phyloP scores from a whole-genome alignment of 2,329 filamentous ascomycete genomes.

The Penicillium sp. region DNA sequence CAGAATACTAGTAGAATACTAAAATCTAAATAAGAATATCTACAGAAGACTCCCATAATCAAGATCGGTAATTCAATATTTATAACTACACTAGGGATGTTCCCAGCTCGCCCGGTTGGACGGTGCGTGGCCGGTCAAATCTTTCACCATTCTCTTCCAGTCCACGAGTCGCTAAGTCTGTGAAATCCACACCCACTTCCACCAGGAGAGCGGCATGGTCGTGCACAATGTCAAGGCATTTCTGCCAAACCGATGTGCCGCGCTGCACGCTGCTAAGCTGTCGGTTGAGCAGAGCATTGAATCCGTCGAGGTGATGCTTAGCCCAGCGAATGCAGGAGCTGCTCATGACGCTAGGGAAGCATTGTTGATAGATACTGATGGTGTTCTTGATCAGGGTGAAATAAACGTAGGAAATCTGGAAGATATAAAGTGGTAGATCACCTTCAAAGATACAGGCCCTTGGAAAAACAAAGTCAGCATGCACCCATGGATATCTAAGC shows the following conservation, averaged over 20 bases:
- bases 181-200: conserved; percentile 88
- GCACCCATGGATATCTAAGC: not conserved
- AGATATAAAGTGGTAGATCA: conserved; percentile 87
- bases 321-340: conserved; percentile 97
- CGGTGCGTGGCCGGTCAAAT: conserved; percentile 16
- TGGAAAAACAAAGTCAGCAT: conserved; percentile 26
- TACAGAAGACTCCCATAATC: not conserved
- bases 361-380: conserved; percentile 79
- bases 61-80: not conserved
- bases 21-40: too few species aligned
- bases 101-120: conserved; percentile 16
- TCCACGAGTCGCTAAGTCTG: conserved; percentile 69
- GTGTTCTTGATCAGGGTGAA: conserved; percentile 95
- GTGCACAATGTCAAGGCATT: conserved; percentile 78
- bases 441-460: conserved; percentile 96
- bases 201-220: conserved; percentile 76
- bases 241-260: conserved; percentile 71
- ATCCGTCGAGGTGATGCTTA: conserved; percentile 89
- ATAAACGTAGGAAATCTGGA: conserved; percentile 91
- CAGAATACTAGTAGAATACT: too few species aligned
- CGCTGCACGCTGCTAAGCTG: conserved; percentile 84
- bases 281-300: conserved; percentile 76
- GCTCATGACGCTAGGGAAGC: conserved; percentile 83
- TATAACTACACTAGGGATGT: conserved; percentile 1
- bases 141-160: conserved; percentile 29